Evolutionary conservation across 2,329 filamentous ascomycete genomes (phyloP), one percentile per base, ranked within the genome.

Genomic region (Stagonosporopsis rhizophila): DNA sequence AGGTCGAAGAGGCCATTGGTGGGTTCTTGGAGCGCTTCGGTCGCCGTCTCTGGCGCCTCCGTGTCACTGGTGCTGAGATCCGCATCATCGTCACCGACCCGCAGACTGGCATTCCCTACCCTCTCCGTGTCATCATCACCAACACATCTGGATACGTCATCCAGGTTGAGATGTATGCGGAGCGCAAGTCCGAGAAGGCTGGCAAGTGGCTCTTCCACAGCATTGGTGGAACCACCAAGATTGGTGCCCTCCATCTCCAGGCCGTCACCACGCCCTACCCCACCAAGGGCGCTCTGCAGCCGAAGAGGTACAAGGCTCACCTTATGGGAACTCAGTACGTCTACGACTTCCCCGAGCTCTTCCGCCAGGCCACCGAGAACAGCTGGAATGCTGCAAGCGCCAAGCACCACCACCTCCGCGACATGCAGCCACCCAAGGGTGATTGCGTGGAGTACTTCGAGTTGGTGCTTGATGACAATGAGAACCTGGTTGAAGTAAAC

Each of bases 271-370:
- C 92, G 3, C 92, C 95, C 20, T 99, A 99, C 79, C 89, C 94
- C 34, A 97, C 94, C 73, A 99, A 99, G 87, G 96, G 97, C 79
- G 96, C 93, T 83, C 85, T 99, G 59, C 95, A 99, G 81, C 95
- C 95, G 61, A 98, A 98, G 88, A 88, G 95, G 69, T 98, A 99
- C 88, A 97, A 96, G 89, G 95, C 95, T 66, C 95, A 99, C 77
- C 83, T 98, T 60, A 97, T 99, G 93, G 95, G 95, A 63, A 99
- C 95, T 25, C 95, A 99, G 80, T 99, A 97, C 76, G 95, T 98
- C 51, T 99, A 99, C 77, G 95, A 99, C 79, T 99, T 99, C 89
- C 95, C 95, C 27, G 95, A 99, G 84, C 88, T 99, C 44, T 99
- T 99, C 90, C 88, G 95, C 73, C 95, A 98, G 80, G 92, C 95